phyloP scores from a whole-genome alignment of 164 flowering plant species.

The Tinospora cordifolia region DNA sequence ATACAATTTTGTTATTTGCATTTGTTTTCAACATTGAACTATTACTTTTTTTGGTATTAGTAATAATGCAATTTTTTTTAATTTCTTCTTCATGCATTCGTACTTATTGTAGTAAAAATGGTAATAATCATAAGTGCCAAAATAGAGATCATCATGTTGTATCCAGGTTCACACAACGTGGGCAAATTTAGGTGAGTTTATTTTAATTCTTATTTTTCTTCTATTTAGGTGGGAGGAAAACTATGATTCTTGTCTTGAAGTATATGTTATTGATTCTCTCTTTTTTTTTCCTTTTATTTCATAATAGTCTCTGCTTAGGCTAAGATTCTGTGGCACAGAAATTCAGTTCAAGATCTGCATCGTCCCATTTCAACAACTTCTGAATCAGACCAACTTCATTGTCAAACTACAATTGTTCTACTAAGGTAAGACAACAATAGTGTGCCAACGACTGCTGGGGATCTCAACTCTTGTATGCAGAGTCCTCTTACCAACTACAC shows the following conservation, averaged over 20 bases:
- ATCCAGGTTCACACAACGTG: conserved; percentile 57
- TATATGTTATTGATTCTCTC: conserved; percentile 3
- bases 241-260: neutral
- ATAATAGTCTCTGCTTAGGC: conserved; percentile 53
- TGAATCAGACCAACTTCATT: conserved; percentile 19
- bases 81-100: too few relatives aligned
- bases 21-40: too few relatives aligned
- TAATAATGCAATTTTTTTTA: too few relatives aligned
- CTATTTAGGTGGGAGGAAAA: neutral
- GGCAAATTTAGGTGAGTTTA: conserved; percentile 63
- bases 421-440: conserved; percentile 44
- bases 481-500: too few relatives aligned
- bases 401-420: conserved; percentile 24
- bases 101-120: too few relatives aligned
- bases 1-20: too few relatives aligned
- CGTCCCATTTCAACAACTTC: conserved; percentile 20
- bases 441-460: too few relatives aligned
- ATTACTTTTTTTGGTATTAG: too few relatives aligned
- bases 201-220: neutral
- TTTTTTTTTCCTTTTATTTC: neutral
- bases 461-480: too few relatives aligned
- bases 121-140: too few relatives aligned
- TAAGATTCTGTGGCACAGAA: conserved; percentile 42
- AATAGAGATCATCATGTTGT: conserved; percentile 47
- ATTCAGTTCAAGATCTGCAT: conserved; percentile 26